phyloP scores from a whole-genome alignment of 2,329 filamentous ascomycete species.

The Ploettnerulaceae sp. region DNA sequence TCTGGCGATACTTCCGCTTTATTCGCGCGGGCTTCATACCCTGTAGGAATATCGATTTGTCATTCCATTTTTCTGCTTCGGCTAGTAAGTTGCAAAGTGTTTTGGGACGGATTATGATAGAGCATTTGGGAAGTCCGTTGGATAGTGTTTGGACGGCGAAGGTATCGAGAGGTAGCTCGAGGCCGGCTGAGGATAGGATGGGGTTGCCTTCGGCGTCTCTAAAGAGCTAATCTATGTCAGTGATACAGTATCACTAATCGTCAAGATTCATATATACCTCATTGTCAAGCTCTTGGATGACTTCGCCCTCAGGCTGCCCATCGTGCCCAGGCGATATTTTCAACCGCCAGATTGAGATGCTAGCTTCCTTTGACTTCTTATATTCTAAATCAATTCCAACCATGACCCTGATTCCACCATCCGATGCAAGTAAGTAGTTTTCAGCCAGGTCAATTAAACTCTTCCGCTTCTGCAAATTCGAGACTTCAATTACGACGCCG shows the following conservation, averaged over 20 bases:
- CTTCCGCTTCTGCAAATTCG: constrained; percentile 17
- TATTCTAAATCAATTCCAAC: constrained; percentile 20
- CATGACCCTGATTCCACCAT: constrained; percentile 16
- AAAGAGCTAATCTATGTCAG: constrained; percentile 18
- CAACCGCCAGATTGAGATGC: constrained; percentile 19
- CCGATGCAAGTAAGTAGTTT: constrained; percentile 18
- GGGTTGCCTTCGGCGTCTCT: constrained; percentile 18
- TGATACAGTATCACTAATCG: constrained; percentile 12
- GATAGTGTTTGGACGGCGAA: constrained; percentile 16
- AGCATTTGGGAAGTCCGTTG: constrained; percentile 12
- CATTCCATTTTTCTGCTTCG: constrained; percentile 17
- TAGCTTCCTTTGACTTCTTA: constrained; percentile 15
- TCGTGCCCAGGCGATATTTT: constrained; percentile 11
- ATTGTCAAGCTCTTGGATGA: constrained; percentile 17
- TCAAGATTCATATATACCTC: constrained; percentile 15
- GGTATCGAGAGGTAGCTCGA: constrained; percentile 16
- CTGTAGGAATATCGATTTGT: constrained; percentile 15
- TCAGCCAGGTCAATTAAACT: constrained; percentile 13
- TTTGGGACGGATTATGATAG: constrained; percentile 14
- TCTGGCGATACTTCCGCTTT: constrained; percentile 19
- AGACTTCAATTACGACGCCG: constrained; percentile 18
- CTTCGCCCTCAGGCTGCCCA: constrained; percentile 17
- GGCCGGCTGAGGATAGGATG: constrained; percentile 15
- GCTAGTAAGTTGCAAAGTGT: constrained; percentile 13
- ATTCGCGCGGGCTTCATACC: constrained; percentile 18